These are phyloP conservation scores for Vigna trinervia DNA, from an alignment of 306 rosid species.

Conservation along the genomic window DNA sequence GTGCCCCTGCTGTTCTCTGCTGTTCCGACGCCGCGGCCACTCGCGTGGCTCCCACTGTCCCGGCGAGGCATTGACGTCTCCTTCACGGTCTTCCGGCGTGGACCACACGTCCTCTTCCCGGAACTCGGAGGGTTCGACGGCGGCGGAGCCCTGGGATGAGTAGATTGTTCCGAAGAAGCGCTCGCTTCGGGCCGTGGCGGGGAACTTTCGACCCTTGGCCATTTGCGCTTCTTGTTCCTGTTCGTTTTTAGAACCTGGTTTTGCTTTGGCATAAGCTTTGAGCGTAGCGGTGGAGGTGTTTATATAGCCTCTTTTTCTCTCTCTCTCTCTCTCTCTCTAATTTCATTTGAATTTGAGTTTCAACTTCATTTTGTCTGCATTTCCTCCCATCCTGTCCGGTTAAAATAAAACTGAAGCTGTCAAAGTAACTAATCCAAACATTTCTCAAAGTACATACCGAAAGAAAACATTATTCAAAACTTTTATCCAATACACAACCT, in stretches of 20 bases:
- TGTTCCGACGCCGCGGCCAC: slow-evolving; percentile 41
- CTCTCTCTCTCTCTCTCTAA: slow-evolving; percentile 26
- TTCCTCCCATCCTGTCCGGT: slow-evolving; percentile 42
- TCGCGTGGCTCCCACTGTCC: slow-evolving; percentile 52
- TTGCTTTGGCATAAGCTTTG: slow-evolving; percentile 51
- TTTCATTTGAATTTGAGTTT: slow-evolving; percentile 92
- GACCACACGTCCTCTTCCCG: slow-evolving; percentile 90
- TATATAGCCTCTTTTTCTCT: slow-evolving; percentile 59
- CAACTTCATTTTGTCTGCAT: slow-evolving; percentile 69
- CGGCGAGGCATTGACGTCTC: slow-evolving; percentile 1
- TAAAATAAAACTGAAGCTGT: slow-evolving; percentile 27
- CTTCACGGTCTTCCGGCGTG: slow-evolving; percentile 45
- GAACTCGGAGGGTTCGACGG: slow-evolving; percentile 62
- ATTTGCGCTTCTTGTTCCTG: slow-evolving; percentile 36
- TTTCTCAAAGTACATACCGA: not conserved
- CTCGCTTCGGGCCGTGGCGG: slow-evolving; percentile 62
- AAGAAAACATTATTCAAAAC: too few species aligned
- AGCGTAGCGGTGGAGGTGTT: slow-evolving; percentile 32
- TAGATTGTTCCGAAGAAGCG: slow-evolving; percentile 68
- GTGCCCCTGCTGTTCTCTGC: slow-evolving; percentile 42
- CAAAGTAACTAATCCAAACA: not conserved
- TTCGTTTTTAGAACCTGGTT: not conserved
- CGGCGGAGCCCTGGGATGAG: slow-evolving; percentile 39
- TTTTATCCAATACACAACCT: not conserved
- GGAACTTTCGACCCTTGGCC: slow-evolving; percentile 90